Conservation (phyloP, 2,329 filamentous ascomycete species). For the Exophiala dermatitidis region DNA sequence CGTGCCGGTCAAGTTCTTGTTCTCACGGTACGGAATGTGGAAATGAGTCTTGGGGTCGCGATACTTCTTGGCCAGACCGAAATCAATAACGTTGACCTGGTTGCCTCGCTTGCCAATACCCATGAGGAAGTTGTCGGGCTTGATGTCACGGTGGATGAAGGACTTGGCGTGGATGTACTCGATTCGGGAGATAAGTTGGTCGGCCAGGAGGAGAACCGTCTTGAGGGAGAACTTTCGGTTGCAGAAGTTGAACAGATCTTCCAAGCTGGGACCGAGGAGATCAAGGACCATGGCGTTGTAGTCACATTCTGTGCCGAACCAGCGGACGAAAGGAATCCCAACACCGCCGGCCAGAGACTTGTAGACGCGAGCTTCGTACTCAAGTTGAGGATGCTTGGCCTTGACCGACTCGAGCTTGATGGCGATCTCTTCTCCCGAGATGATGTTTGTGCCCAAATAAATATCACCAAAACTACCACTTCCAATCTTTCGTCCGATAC, state of each 20-base stretch:
- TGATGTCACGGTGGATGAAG: conserved; percentile 99
- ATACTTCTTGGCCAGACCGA: conserved; percentile 99
- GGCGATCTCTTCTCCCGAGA: conserved; percentile 97
- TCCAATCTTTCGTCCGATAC: conserved; percentile 97
- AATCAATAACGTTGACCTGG: conserved; percentile 99
- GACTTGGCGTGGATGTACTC: conserved; percentile 99
- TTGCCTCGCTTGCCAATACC: conserved; percentile 98
- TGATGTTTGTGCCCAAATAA: conserved; percentile 98
- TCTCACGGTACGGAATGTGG: conserved; percentile 99
- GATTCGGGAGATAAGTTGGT: conserved; percentile 97
- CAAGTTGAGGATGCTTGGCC: conserved; percentile 97
- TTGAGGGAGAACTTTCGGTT: conserved; percentile 99
- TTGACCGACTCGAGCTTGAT: conserved; percentile 99
- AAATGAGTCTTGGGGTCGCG: conserved; percentile 99
- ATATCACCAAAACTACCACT: conserved; percentile 97
- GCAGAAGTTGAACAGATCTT: conserved; percentile 99
- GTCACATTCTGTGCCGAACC: conserved; percentile 99
- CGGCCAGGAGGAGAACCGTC: conserved; percentile 91
- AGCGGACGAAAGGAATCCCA: conserved; percentile 96
- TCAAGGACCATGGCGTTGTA: conserved; percentile 99
- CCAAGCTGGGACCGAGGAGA: conserved; percentile 86
- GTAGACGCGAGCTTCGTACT: conserved; percentile 93
- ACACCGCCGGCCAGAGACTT: conserved; percentile 87
- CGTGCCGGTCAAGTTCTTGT: conserved; percentile 99
- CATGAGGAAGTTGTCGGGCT: conserved; percentile 99